Base-by-base conservation (phyloP, 768 basidiomycete genomes). In the Phallus indusiatus region DNA sequence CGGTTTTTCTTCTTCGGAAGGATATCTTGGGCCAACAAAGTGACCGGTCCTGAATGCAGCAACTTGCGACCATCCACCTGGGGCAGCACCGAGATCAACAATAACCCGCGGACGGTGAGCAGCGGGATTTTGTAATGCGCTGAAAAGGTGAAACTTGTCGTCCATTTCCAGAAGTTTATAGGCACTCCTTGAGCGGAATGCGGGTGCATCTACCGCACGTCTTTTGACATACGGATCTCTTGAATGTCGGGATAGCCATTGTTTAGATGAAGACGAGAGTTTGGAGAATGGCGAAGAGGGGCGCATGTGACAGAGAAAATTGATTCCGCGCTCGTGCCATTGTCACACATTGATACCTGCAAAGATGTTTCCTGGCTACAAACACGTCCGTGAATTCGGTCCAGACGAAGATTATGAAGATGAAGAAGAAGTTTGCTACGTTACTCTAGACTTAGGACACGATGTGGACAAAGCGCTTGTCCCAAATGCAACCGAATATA, bases 51-150 rank as follows among this genome's bases (percentile, higher is more conserved):
- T 78, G 34, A 75, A 75, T 0, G 82, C 79, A 14, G 82, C 84
- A 11, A 93, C 93, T 67, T 96, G 94, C 53, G 86, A 88, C 94
- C 95, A 98, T 0, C 92, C 92, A 0, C 94, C 94, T 0, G 94
- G 95, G 0, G 93, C 90, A 0, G 90, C 90, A 16, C 95, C 94
- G 20, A 96, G 80, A 70, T 96, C 94, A 1, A 94, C 82, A 0
- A 95, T 82, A 17, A 79, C 75, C 1, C 69, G 75, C 12, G 53
- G 63, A 5, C 59, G 56, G 21, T 17, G 9, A 81, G 56, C 86
- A 77, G 12, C 62, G 17, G 21, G 64, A 14, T 22, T 71, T 69
- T 20, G 17, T 69, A 67, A 47, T 86, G 72, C 46, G 55, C 60
- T 24, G 62, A 91, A 82, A 1, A 73, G 61, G 11, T 77, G 76